Conservation (phyloP, 2,329 filamentous ascomycete species). For the Sporothrix sp. region DNA sequence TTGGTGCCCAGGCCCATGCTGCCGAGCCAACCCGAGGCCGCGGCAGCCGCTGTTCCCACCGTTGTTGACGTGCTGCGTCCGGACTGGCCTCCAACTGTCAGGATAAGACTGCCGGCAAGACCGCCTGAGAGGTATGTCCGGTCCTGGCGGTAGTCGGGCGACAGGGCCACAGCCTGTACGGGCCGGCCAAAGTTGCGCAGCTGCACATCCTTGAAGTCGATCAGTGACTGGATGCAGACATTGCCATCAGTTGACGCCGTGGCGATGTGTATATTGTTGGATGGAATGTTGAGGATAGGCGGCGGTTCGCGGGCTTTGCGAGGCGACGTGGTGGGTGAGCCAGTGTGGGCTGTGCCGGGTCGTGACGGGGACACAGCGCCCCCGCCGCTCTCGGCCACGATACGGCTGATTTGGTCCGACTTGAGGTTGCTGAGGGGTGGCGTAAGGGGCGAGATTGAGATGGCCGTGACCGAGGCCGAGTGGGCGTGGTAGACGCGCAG, state of each 20-base stretch:
- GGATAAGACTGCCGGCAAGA: slow-evolving; percentile 72
- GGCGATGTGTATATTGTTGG: slow-evolving; percentile 86
- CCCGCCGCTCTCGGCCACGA: slow-evolving; percentile 27
- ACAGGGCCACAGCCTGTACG: slow-evolving; percentile 85
- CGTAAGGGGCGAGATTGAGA: slow-evolving; percentile 84
- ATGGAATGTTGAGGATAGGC: slow-evolving; percentile 61
- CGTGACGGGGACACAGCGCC: slow-evolving; percentile 21
- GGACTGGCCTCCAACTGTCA: slow-evolving; percentile 70
- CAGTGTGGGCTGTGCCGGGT: slow-evolving; percentile 32
- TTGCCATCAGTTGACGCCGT: slow-evolving; percentile 94
- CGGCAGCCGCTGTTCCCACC: slow-evolving; percentile 67
- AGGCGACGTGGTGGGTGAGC: slow-evolving; percentile 42
- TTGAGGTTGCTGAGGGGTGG: slow-evolving; percentile 39
- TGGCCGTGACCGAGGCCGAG: slow-evolving; percentile 76
- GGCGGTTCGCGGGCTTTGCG: slow-evolving; percentile 42
- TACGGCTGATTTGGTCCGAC: slow-evolving; percentile 30
- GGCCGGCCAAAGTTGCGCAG: slow-evolving; percentile 89
- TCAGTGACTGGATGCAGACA: slow-evolving; percentile 79
- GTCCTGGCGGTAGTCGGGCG: slow-evolving; percentile 87
- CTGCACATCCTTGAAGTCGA: slow-evolving; percentile 83
- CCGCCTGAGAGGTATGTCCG: slow-evolving; percentile 85
- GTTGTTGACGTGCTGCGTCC: slow-evolving; percentile 84
- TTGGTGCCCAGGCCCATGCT: slow-evolving; percentile 72
- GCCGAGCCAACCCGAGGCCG: slow-evolving; percentile 84
- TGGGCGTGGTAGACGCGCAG: slow-evolving; percentile 87